Conservation (phyloP, 768 basidiomycete species). For the Sistotremastrum niveocremeum region DNA sequence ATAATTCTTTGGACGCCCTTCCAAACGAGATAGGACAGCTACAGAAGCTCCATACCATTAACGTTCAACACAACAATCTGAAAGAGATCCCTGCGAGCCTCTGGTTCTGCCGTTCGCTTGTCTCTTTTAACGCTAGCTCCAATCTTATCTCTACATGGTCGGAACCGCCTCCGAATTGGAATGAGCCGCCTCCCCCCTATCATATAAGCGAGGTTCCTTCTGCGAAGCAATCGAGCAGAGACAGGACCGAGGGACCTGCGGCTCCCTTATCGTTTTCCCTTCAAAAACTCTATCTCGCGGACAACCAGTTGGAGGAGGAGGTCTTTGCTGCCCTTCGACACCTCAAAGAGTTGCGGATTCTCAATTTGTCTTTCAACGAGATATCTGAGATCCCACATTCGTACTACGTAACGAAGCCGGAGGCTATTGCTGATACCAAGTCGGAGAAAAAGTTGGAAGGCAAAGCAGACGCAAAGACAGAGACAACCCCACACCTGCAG, state of each 20-base stretch:
- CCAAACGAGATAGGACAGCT: conserved; percentile 68
- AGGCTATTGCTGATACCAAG: not conserved
- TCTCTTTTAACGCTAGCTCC: conserved; percentile 72
- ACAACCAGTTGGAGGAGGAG: conserved; percentile 79
- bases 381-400: conserved; percentile 74
- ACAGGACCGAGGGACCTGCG: conserved; percentile 15
- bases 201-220: no score
- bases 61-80: conserved; percentile 87
- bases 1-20: conserved; percentile 71
- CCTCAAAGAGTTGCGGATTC: conserved; percentile 60
- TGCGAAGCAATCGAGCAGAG: conserved; percentile 12
- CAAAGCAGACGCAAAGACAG: no score
- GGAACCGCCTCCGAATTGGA: conserved; percentile 32
- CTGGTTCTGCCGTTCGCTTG: conserved; percentile 73
- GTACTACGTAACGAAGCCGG: conserved; percentile 45
- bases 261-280: conserved; percentile 61
- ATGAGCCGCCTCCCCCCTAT: no score
- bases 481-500: conserved; percentile 33
- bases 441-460: not conserved
- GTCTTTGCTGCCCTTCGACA: conserved; percentile 60
- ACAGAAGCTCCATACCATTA: conserved; percentile 59
- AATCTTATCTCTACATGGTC: conserved; percentile 70
- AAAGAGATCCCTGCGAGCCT: conserved; percentile 57
- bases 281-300: conserved; percentile 72
- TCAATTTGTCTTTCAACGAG: conserved; percentile 92